phyloP scores from a whole-genome alignment of 768 basidiomycete species.

The Russula earlei region DNA sequence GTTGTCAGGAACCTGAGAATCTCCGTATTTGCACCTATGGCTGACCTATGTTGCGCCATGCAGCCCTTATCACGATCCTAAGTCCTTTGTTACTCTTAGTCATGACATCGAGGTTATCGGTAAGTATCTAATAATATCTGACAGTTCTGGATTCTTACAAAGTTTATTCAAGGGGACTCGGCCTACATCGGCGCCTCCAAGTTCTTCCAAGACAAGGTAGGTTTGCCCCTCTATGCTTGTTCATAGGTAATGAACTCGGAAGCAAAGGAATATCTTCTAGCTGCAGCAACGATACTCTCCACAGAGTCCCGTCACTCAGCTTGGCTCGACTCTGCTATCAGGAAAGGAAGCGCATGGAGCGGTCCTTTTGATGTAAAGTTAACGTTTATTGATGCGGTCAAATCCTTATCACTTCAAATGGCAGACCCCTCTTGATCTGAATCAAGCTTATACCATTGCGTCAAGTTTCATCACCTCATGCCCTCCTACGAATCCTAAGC shows the following conservation, averaged over 20 bases:
- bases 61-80: conserved; percentile 38
- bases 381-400: conserved; percentile 21
- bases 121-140: not conserved
- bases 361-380: conserved; percentile 40
- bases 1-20: conserved; percentile 22
- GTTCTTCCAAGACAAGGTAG: conserved; percentile 36
- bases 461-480: conserved; percentile 42
- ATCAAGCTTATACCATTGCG: conserved; percentile 34
- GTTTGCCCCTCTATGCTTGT: conserved; percentile 25
- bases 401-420: conserved; percentile 25
- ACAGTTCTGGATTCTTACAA: not conserved
- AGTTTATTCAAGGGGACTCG: conserved; percentile 24
- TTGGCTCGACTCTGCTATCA: conserved; percentile 47
- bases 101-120: conserved; percentile 47
- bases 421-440: conserved; percentile 34
- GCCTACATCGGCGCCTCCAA: conserved; percentile 50
- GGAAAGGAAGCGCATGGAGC: conserved; percentile 44
- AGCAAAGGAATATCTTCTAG: conserved; percentile 35
- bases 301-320: conserved; percentile 56
- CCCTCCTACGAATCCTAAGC: conserved; percentile 41
- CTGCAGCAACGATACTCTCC: conserved; percentile 46
- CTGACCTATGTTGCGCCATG: not conserved
- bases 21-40: not conserved
- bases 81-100: conserved; percentile 41
- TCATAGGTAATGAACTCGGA: not conserved